phyloP scores from a whole-genome alignment of 352 stramenopile genomes.

The Phytophthora niederhauseri region DNA sequence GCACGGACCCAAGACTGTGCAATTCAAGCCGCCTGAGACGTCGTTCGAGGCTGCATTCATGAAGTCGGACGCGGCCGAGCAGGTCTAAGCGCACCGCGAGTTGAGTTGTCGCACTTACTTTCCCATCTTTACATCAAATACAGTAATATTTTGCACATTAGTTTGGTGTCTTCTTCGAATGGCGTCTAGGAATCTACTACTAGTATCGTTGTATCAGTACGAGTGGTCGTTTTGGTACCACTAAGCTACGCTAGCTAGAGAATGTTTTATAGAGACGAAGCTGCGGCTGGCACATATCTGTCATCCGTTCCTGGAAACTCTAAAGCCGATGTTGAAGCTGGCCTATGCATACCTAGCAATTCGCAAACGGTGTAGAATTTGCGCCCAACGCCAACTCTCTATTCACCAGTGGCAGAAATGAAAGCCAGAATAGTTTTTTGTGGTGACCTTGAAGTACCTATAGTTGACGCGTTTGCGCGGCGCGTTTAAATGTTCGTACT shows the following conservation, averaged over 20 bases:
- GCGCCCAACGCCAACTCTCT: background rate
- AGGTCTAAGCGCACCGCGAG: slow-evolving; percentile 1
- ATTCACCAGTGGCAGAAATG: background rate
- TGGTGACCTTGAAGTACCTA: background rate
- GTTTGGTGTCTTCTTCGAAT: background rate
- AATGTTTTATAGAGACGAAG: too few species aligned
- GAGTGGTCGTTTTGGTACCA: background rate
- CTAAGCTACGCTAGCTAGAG: background rate
- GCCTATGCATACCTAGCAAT: too few species aligned
- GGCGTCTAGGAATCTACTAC: background rate
- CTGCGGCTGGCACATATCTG: too few species aligned
- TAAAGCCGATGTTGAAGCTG: too few species aligned
- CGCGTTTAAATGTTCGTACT: background rate
- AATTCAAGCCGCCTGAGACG: slow-evolving; percentile 12
- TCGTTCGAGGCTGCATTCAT: slow-evolving; percentile 17
- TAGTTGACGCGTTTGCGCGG: background rate
- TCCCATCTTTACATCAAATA: slow-evolving; percentile 4
- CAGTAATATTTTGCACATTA: slow-evolving; percentile 16
- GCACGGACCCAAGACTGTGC: slow-evolving; percentile 14
- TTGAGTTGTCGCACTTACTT: background rate
- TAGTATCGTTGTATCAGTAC: too few species aligned
- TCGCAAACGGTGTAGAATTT: too few species aligned
- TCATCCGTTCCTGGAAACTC: too few species aligned
- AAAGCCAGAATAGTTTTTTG: background rate
- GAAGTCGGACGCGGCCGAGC: slow-evolving; percentile 9